Conservation (phyloP, 1,139 yeast species). For the Diutina catenulata region DNA sequence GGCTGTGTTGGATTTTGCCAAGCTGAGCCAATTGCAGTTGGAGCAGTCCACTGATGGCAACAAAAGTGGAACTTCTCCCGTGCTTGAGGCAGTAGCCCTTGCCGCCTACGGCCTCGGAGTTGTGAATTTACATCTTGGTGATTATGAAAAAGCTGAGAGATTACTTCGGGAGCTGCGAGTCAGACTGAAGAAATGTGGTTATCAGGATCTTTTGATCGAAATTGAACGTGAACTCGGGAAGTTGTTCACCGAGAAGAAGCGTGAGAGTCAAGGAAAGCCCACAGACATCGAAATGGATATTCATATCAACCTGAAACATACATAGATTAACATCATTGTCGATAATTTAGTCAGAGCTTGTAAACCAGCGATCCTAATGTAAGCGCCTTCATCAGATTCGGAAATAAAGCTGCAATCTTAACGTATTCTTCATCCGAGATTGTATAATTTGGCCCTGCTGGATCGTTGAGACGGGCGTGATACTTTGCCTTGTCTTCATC, state of each 20-base stretch:
- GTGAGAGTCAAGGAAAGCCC: background rate
- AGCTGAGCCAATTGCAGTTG: constrained; percentile 15
- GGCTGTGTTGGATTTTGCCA: constrained; percentile 44
- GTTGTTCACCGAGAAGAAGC: constrained; percentile 15
- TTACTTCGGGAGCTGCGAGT: constrained; percentile 59
- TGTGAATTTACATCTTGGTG: constrained; percentile 46
- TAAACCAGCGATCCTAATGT: no score
- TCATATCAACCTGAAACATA: no score
- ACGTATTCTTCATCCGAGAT: no score
- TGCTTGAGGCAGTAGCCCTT: constrained; percentile 55
- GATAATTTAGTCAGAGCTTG: no score
- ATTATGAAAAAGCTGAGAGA: constrained; percentile 47
- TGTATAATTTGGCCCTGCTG: no score
- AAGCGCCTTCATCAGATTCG: no score
- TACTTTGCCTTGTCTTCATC: no score
- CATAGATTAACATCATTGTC: no score
- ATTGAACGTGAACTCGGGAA: constrained; percentile 56
- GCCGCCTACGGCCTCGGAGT: constrained; percentile 84
- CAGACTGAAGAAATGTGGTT: constrained; percentile 58
- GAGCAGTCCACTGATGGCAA: no score
- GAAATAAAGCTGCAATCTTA: no score
- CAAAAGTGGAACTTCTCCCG: no score
- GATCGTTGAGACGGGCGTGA: no score
- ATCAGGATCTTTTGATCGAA: constrained; percentile 48
- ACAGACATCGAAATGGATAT: background rate